A percentile compares a stretch with the other conserved stretches of the same genome.
Evolutionary conservation across 2,329 filamentous ascomycete species (phyloP).

Genomic region (Penicillium sp.): DNA sequence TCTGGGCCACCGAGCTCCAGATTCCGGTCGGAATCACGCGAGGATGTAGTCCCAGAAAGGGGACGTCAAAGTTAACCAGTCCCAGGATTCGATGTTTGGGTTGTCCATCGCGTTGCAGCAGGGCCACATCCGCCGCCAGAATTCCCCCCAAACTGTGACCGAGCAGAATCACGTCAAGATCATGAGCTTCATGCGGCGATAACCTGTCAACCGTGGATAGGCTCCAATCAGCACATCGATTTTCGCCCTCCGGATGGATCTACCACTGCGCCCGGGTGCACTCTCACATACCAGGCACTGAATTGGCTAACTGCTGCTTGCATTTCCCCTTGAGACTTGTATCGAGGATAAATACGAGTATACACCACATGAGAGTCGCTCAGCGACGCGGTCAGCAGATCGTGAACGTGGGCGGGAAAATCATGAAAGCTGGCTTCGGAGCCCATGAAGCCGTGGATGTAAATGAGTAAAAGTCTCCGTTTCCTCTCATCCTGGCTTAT

Average conservation of each 20-base stretch:
- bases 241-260: background rate
- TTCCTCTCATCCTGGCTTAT: slow-evolving; percentile 6
- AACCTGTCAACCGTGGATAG: slow-evolving; percentile 46
- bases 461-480: slow-evolving; percentile 65
- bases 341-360: slow-evolving; percentile 57
- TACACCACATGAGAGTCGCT: slow-evolving; percentile 72
- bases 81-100: slow-evolving; percentile 69
- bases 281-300: slow-evolving; percentile 58
- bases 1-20: slow-evolving; percentile 61
- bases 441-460: slow-evolving; percentile 87
- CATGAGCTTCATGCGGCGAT: slow-evolving; percentile 64
- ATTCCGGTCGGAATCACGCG: slow-evolving; percentile 79
- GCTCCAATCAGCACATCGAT: background rate
- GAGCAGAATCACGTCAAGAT: slow-evolving; percentile 73
- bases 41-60: slow-evolving; percentile 82
- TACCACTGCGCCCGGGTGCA: no score
- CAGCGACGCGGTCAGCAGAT: slow-evolving; percentile 61
- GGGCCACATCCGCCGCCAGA: slow-evolving; percentile 68
- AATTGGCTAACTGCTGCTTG: slow-evolving; percentile 73
- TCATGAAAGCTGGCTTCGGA: slow-evolving; percentile 80
- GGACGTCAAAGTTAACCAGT: slow-evolving; percentile 75
- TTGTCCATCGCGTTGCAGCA: slow-evolving; percentile 42
- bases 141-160: slow-evolving; percentile 90
- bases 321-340: slow-evolving; percentile 41
- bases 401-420: slow-evolving; percentile 83